These are phyloP conservation scores for Azolla pinnata DNA, from an alignment of 75 land plant genomes.

Conservation along the genomic window DNA sequence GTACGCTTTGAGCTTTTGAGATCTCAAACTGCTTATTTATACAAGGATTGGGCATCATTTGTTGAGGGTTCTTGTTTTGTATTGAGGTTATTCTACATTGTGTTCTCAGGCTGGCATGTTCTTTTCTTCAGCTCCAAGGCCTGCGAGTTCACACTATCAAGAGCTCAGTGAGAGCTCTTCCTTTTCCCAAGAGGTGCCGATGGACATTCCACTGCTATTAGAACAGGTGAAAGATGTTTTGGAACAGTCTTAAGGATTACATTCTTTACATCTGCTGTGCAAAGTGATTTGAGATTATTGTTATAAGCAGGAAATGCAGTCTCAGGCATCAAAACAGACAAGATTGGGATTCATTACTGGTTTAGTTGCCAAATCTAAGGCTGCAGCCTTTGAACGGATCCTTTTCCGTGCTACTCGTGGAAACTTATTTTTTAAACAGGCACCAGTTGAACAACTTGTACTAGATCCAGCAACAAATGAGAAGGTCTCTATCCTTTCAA, in stretches of 20 bases:
- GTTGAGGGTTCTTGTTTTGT: too few relatives aligned
- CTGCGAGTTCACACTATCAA: conserved; percentile 49
- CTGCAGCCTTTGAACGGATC: conserved; percentile 76
- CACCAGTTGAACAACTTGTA: conserved; percentile 64
- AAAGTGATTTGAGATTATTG: background rate
- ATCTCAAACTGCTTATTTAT: too few relatives aligned
- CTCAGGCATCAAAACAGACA: conserved; percentile 50
- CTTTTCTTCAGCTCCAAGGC: conserved; percentile 43
- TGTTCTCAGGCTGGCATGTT: conserved; percentile 51
- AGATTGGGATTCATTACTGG: conserved; percentile 84
- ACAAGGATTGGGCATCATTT: too few relatives aligned
- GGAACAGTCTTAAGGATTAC: too few relatives aligned
- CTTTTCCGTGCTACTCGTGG: conserved; percentile 97
- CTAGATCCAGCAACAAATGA: conserved; percentile 71
- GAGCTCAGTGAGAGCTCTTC: conserved; percentile 29
- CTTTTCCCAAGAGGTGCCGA: conserved; percentile 27
- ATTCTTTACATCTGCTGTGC: too few relatives aligned
- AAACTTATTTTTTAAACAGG: conserved; percentile 84
- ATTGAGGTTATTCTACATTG: background rate
- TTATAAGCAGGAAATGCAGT: conserved; percentile 53
- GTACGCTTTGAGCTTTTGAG: conserved; percentile 27
- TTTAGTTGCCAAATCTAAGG: conserved; percentile 61
- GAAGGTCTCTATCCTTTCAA: too few relatives aligned
- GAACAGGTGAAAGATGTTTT: conserved; percentile 27
- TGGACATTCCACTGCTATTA: conserved; percentile 47